Percentiles rank a stretch among this genome's conserved stretches.
phyloP scores from a whole-genome alignment of 352 stramenopile genomes.

The Phytophthora ohioensis region DNA sequence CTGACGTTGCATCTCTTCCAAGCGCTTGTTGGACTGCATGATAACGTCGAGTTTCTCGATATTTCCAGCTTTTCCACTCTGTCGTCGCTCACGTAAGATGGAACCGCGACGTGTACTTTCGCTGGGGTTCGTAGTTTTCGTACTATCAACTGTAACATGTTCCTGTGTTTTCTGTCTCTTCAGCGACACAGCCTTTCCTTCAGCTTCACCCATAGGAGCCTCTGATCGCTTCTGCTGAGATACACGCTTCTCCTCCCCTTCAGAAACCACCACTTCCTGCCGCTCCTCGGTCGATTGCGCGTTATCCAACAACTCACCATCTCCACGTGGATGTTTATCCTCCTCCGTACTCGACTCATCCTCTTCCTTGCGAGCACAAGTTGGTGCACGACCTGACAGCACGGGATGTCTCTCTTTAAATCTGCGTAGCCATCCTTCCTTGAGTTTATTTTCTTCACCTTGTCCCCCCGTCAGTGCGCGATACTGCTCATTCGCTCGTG shows the following conservation, averaged over 20 bases:
- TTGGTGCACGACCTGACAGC: slow-evolving; percentile 26
- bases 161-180: slow-evolving; percentile 23
- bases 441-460: slow-evolving; percentile 17
- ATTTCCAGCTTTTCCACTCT: slow-evolving; percentile 11
- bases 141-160: neutral
- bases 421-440: slow-evolving; percentile 33
- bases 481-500: slow-evolving; percentile 30
- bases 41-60: slow-evolving; percentile 18
- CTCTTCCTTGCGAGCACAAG: neutral
- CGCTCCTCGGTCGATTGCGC: neutral
- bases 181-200: neutral
- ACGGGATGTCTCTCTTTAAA: slow-evolving; percentile 37
- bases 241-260: neutral
- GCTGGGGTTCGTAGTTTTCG: neutral
- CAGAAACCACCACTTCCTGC: neutral
- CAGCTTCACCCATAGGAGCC: neutral
- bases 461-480: slow-evolving; percentile 2
- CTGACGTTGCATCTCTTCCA: slow-evolving; percentile 34
- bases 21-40: slow-evolving; percentile 22
- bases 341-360: slow-evolving; percentile 3
- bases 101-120: neutral
- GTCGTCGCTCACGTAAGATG: slow-evolving; percentile 19
- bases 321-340: neutral
- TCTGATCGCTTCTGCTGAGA: neutral
- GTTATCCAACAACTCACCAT: neutral